Conservation (phyloP, 306 rosid genomes). For the Vicia sativa region DNA sequence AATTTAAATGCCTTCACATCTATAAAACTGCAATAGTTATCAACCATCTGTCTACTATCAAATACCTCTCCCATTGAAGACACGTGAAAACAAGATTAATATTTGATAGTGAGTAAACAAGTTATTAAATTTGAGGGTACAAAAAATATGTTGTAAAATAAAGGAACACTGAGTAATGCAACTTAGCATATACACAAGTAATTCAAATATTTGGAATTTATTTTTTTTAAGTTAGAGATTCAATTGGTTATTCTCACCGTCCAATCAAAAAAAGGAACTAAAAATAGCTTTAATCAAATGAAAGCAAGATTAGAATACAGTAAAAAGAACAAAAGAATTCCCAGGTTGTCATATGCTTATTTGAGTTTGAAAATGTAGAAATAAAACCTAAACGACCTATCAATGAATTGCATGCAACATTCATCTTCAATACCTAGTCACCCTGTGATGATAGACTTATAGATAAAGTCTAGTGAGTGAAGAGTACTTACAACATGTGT, state of each 20-base stretch:
- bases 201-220: slow-evolving; percentile 14
- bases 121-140: neutral
- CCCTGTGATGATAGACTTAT: slow-evolving; percentile 27
- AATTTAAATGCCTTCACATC: slow-evolving; percentile 29
- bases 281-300: slow-evolving; percentile 20
- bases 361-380: slow-evolving; percentile 15
- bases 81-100: slow-evolving; percentile 1
- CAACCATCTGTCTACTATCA: slow-evolving; percentile 24
- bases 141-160: slow-evolving; percentile 10
- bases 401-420: slow-evolving; percentile 28
- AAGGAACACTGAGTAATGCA: slow-evolving; percentile 7
- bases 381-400: slow-evolving; percentile 14
- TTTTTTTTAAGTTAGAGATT: neutral
- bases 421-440: slow-evolving; percentile 29
- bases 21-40: slow-evolving; percentile 11
- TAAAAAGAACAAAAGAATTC: slow-evolving; percentile 11
- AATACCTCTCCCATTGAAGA: slow-evolving; percentile 5
- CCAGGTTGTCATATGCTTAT: slow-evolving; percentile 20
- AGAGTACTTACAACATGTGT: slow-evolving; percentile 73
- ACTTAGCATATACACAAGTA: slow-evolving; percentile 12
- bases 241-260: slow-evolving; percentile 18
- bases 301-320: slow-evolving; percentile 18
- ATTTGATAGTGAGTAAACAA: neutral
- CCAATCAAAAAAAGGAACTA: slow-evolving; percentile 20
- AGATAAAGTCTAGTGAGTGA: slow-evolving; percentile 32